These are phyloP conservation scores for Babesia ovata DNA, from an alignment of 169 alveolate genomes.

Conservation along the genomic window DNA sequence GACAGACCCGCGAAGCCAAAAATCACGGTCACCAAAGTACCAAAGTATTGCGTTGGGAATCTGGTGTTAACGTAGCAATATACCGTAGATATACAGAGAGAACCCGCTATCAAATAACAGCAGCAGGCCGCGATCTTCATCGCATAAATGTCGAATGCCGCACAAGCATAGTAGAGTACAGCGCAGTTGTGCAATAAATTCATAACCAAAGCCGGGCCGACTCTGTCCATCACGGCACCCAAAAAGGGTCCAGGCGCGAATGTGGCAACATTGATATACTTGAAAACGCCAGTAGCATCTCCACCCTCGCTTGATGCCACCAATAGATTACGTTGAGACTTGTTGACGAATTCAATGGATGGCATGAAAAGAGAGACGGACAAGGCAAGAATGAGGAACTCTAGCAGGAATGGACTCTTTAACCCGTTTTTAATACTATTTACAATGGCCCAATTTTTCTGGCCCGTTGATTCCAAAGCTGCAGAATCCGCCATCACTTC, in stretches of 20 bases:
- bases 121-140: slow-evolving; percentile 56
- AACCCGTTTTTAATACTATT: not conserved
- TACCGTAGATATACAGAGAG: slow-evolving; percentile 36
- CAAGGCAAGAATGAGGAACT: slow-evolving; percentile 5
- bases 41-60: slow-evolving; percentile 39
- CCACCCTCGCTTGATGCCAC: slow-evolving; percentile 11
- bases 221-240: slow-evolving; percentile 48
- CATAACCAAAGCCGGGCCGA: slow-evolving; percentile 44
- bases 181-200: slow-evolving; percentile 35
- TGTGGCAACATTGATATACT: slow-evolving; percentile 20
- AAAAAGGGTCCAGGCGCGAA: slow-evolving; percentile 56
- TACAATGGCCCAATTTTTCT: not conserved
- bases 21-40: slow-evolving; percentile 23
- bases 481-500: not conserved
- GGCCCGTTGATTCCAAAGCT: not conserved
- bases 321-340: slow-evolving; percentile 42
- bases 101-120: slow-evolving; percentile 53
- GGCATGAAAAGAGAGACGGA: slow-evolving; percentile 29
- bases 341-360: slow-evolving; percentile 42
- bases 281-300: slow-evolving; percentile 9
- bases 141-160: slow-evolving; percentile 29
- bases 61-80: slow-evolving; percentile 52
- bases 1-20: slow-evolving; percentile 34
- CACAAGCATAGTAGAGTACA: slow-evolving; percentile 15
- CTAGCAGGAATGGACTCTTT: slow-evolving; percentile 29